Evolutionary conservation across 805 yeast genomes (phyloP), one percentile per base, ranked within the genome.

Genomic region (Teunomyces funiuensis): DNA sequence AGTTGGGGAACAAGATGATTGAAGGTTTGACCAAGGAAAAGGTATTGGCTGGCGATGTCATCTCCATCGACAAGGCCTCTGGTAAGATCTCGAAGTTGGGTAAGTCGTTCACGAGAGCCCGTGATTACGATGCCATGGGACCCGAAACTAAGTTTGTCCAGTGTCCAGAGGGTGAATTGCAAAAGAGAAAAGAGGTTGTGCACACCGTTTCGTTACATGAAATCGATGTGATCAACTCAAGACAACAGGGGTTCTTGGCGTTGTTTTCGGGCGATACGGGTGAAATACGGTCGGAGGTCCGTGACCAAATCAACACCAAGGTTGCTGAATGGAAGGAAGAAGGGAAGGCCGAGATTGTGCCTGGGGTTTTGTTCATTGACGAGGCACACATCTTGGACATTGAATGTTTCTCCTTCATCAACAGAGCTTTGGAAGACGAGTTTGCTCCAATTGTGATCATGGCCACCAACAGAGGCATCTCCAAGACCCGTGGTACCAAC

Each of bases 301-400:
- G 99, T 65, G 95, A 88, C 53, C 98, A 93, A 71, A 95, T 93
- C 61, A 93, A 93, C 69, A 83, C 90, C 33, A 90, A 93, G 69
- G 97, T 93, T 40, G 95, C 95, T 15, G 97, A 93, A 68, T 93
- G 97, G 96, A 88, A 86, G 57, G 98, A 93, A 69, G 98, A 93
- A 73, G 98, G 99, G 45, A 93, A 93, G 65, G 99, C 99, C 8
- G 95, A 91, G 62, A 88, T 93, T 50, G 88, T 88, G 30, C 98
- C 99, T 10, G 99, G 99, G 55, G 99, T 93, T 13, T 73, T 93
- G 53, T 93, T 93, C 65, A 89, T 93, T 53, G 99, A 93, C 66
- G 99, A 93, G 70, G 97, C 90, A 38, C 96, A 93, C 68, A 93
- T 93, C 98, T 80, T 93, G 50, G 99, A 93, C 65, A 85, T 93